Percentiles rank a stretch among this genome's conserved stretches.
These are phyloP conservation scores for Chaetomiaceae sp. DNA, from an alignment of 2,329 filamentous ascomycete species.

Conservation along the genomic window DNA sequence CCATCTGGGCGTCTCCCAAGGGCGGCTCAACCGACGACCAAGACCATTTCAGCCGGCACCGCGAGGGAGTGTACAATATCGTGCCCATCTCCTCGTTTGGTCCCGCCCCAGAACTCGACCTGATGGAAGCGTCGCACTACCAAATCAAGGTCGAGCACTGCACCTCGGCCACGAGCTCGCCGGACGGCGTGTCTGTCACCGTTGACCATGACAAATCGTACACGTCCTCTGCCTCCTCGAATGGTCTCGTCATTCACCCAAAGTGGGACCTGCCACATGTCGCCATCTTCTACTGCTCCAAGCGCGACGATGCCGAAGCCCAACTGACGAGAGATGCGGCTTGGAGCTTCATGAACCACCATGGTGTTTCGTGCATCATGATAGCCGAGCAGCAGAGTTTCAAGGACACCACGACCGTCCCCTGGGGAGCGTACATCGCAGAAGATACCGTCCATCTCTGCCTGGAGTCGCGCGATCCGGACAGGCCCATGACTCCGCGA, in stretches of 20 bases:
- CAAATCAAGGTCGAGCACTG: constrained; percentile 48
- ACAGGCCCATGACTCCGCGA: constrained; percentile 32
- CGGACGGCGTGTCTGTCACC: constrained; percentile 31
- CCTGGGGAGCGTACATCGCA: constrained; percentile 33
- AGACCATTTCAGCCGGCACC: constrained; percentile 28
- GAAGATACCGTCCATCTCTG: constrained; percentile 42
- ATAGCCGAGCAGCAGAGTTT: constrained; percentile 41
- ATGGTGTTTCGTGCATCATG: constrained; percentile 42
- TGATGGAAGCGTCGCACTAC: constrained; percentile 45
- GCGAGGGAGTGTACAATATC: constrained; percentile 44
- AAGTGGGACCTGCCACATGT: constrained; percentile 43
- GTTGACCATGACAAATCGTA: constrained; percentile 36
- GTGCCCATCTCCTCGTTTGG: constrained; percentile 46
- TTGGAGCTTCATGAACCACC: constrained; percentile 42
- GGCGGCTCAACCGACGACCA: constrained; percentile 26
- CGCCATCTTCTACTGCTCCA: constrained; percentile 43
- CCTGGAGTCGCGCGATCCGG: constrained; percentile 37
- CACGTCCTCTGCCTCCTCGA: constrained; percentile 32
- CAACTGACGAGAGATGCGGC: constrained; percentile 36
- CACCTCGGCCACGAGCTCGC: constrained; percentile 33
- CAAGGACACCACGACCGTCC: constrained; percentile 19
- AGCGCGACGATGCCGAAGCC: constrained; percentile 35
- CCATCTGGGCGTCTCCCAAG: constrained; percentile 37
- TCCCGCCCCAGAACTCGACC: constrained; percentile 43
- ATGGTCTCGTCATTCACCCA: constrained; percentile 36